Conservation (phyloP, 2,329 filamentous ascomycete genomes). For the Tolypocladium ovalisporum region DNA sequence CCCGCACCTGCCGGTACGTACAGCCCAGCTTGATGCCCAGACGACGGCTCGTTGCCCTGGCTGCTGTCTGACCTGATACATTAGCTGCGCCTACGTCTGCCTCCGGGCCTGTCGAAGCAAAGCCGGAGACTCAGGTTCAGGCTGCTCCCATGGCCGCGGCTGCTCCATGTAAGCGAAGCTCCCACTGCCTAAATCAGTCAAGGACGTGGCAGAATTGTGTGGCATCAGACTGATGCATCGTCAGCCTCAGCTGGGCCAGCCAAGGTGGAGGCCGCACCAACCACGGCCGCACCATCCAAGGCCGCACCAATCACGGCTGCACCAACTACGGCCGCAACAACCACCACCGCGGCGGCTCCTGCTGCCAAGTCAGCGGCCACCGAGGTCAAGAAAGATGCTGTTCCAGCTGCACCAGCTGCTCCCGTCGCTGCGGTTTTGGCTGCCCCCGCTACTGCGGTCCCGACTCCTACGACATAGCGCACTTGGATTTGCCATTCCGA, state of each 20-base stretch:
- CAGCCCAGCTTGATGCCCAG: background rate
- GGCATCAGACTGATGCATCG: background rate
- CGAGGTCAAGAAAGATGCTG: constrained; percentile 15
- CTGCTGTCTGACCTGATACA: background rate
- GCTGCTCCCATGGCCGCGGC: constrained; percentile 14
- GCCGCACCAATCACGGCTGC: too few species aligned
- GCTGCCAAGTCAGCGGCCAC: constrained; percentile 15
- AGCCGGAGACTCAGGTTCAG: constrained; percentile 13
- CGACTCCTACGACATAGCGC: constrained; percentile 12
- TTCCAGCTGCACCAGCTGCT: constrained; percentile 10
- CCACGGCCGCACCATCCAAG: too few species aligned
- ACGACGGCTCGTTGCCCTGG: background rate
- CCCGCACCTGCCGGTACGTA: constrained; percentile 19
- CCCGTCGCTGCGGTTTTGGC: constrained; percentile 12
- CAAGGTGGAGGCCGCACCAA: constrained; percentile 15
- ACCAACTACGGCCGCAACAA: constrained; percentile 9
- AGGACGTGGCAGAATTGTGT: background rate
- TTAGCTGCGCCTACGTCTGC: constrained; percentile 14
- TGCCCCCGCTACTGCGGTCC: constrained; percentile 11
- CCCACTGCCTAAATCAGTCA: background rate
- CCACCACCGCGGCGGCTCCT: constrained; percentile 12
- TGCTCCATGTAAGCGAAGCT: constrained; percentile 10
- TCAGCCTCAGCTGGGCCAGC: constrained; percentile 13
- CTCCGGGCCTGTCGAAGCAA: constrained; percentile 15
- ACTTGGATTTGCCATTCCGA: background rate